A percentile compares a stretch with the other conserved stretches of the same genome.
Evolutionary conservation across 2,329 filamentous ascomycete genomes (phyloP).

Genomic region (Cercospora sp.): DNA sequence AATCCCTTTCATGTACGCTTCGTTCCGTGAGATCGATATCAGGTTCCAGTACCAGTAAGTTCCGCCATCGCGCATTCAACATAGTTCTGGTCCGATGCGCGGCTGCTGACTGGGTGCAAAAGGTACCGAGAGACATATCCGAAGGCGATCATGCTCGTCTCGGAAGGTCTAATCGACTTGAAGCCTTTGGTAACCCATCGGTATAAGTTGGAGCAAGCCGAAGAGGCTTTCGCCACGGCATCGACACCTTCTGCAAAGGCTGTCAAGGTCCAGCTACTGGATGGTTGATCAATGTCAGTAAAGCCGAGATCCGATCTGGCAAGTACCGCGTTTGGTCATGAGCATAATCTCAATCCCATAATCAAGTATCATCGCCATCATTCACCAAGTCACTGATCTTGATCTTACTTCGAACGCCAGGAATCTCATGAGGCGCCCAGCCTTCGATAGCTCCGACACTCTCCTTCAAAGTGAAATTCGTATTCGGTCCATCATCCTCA

Average conservation of each 20-base stretch:
- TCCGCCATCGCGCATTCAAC: not conserved
- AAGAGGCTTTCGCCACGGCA: slow-evolving; percentile 42
- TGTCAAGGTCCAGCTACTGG: slow-evolving; percentile 40
- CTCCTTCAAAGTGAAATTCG: slow-evolving; percentile 31
- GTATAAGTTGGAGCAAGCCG: slow-evolving; percentile 41
- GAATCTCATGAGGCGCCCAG: slow-evolving; percentile 36
- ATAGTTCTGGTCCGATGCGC: not conserved
- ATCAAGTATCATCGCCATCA: slow-evolving; percentile 25
- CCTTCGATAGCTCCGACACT: slow-evolving; percentile 36
- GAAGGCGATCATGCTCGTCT: slow-evolving; percentile 45
- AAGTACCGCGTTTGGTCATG: not conserved
- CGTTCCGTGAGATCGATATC: slow-evolving; percentile 43
- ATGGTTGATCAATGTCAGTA: slow-evolving; percentile 25
- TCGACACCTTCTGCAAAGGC: slow-evolving; percentile 40
- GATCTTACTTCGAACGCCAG: slow-evolving; percentile 34
- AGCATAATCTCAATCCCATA: too few species aligned
- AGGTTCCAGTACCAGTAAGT: slow-evolving; percentile 41
- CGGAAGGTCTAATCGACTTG: slow-evolving; percentile 42
- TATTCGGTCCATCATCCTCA: slow-evolving; percentile 32
- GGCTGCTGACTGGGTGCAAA: not conserved
- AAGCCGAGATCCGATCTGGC: not conserved
- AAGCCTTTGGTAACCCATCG: slow-evolving; percentile 45
- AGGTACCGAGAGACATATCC: slow-evolving; percentile 44
- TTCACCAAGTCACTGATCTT: slow-evolving; percentile 34
- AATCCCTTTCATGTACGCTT: slow-evolving; percentile 44